Base-by-base conservation (phyloP, 192 early-diverging fungal genomes). In the Spinellus fusiger region DNA sequence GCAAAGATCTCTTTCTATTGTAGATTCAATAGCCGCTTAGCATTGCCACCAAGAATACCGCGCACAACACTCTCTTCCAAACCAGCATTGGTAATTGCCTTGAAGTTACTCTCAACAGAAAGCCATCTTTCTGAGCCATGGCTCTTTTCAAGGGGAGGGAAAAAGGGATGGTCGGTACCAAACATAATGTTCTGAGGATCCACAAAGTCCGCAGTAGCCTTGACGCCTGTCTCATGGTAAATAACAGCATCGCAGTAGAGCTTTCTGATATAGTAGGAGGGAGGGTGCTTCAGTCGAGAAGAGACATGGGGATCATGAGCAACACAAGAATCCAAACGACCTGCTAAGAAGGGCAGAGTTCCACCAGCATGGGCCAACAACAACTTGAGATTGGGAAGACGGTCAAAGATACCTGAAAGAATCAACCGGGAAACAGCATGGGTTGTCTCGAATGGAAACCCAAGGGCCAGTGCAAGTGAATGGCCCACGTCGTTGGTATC, bases 331-430 rank as follows among this genome's bases (percentile, higher is more conserved):
- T 76, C 71, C 18, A 73, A 18, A 44, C 40, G 40, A 10, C 40
- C 40, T n/a, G 74, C 69, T 28, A 75, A 63, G 69, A 73, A 74
- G 3, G 73, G 75, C 5, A 77, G 5, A 22, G 61, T 57, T 20
- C 73, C 73, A 35, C 73, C 73, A 33, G 74, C 56, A 44, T 75
- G 73, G 3, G 73, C 75, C 8, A 75, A 22, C 16, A 75, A 55
- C 13, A 75, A 33, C 25, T 49, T 53, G 33, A 75, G 37, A 20
- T 77, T 68, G n/a, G 73, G 73, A 29, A 49, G 32, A 26, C 68
- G 51, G n/a, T 73, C 73, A 28, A 77, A 59, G 18, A 64, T 71
- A 13, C 73, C 73, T 0, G 74, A 55, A 8, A 75, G 62, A 32
- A 75, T 77, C 40, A 75, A 18, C 15, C 73, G 56, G 25, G 64